Conservation (phyloP, 2,329 filamentous ascomycete genomes). For the Aspergillus floridensis region DNA sequence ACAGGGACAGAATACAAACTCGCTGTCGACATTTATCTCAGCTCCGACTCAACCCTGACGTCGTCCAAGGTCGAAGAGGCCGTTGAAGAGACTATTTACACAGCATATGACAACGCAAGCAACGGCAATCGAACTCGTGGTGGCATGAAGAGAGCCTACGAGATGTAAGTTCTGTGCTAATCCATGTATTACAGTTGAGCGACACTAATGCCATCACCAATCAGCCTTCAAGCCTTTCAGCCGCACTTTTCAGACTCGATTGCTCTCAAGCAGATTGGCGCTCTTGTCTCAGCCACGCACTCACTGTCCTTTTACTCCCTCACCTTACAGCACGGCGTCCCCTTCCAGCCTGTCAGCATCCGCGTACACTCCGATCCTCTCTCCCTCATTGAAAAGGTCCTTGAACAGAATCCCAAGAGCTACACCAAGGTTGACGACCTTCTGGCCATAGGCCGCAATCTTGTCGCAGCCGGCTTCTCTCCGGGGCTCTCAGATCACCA, state of each 20-base stretch:
- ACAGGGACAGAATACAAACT: slow-evolving; percentile 39
- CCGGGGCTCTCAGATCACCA: slow-evolving; percentile 22
- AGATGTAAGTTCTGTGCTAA: slow-evolving; percentile 45
- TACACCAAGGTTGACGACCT: slow-evolving; percentile 65
- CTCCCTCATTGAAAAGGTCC: slow-evolving; percentile 57
- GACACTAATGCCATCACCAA: slow-evolving; percentile 15
- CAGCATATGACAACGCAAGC: slow-evolving; percentile 63
- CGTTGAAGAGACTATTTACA: slow-evolving; percentile 52
- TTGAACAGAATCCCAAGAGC: slow-evolving; percentile 60
- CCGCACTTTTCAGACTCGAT: slow-evolving; percentile 42
- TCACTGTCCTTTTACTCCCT: slow-evolving; percentile 64
- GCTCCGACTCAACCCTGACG: slow-evolving; percentile 38
- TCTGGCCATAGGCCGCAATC: slow-evolving; percentile 58
- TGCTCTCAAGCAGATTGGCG: slow-evolving; percentile 45
- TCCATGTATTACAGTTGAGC: background rate
- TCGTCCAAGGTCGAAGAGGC: slow-evolving; percentile 50
- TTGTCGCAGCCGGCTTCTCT: slow-evolving; percentile 50
- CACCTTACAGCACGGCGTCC: slow-evolving; percentile 62
- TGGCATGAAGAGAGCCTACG: slow-evolving; percentile 60
- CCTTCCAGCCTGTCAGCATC: slow-evolving; percentile 65
- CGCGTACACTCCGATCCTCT: slow-evolving; percentile 62
- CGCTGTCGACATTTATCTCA: slow-evolving; percentile 42
- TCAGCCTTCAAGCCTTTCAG: slow-evolving; percentile 44
- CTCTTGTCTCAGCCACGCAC: slow-evolving; percentile 61
- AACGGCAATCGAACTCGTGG: slow-evolving; percentile 64